phyloP scores from a whole-genome alignment of 257 asterid species.

The Prunella vulgaris region DNA sequence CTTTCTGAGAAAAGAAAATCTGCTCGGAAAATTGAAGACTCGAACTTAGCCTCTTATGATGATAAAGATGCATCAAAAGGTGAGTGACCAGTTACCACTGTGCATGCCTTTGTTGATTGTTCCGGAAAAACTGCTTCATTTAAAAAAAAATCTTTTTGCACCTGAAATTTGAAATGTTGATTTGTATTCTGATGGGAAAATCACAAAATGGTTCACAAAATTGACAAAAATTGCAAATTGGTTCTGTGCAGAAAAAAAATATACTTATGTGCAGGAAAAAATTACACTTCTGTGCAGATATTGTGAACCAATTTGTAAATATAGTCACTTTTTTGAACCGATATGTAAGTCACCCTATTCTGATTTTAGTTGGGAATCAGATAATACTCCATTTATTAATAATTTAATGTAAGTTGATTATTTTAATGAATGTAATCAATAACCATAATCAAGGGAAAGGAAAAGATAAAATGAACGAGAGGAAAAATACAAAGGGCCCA shows the following conservation, averaged over 20 bases:
- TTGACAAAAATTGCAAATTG: no score
- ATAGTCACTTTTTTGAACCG: no score
- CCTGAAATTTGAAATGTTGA: constrained; percentile 1
- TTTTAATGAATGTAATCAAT: not conserved
- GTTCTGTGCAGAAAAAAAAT: no score
- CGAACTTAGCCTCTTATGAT: constrained; percentile 50
- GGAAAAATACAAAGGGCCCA: not conserved
- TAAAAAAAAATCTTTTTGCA: not conserved
- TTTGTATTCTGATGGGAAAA: no score
- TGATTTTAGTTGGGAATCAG: not conserved
- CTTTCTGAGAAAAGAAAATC: constrained; percentile 66
- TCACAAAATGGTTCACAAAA: no score
- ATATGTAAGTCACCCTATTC: no score
- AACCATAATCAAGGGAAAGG: not conserved
- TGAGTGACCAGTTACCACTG: constrained; percentile 43
- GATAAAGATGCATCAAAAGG: constrained; percentile 77
- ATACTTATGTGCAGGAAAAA: no score
- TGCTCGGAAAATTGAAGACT: constrained; percentile 58
- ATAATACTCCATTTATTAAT: not conserved
- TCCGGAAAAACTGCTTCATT: constrained; percentile 12
- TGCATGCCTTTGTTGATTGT: constrained; percentile 1
- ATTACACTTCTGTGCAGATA: no score
- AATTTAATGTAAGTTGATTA: not conserved
- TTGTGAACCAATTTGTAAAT: no score
- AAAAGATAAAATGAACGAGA: not conserved